phyloP scores from a whole-genome alignment of 1,284 basidiomycete species.

The Pterula multifida region DNA sequence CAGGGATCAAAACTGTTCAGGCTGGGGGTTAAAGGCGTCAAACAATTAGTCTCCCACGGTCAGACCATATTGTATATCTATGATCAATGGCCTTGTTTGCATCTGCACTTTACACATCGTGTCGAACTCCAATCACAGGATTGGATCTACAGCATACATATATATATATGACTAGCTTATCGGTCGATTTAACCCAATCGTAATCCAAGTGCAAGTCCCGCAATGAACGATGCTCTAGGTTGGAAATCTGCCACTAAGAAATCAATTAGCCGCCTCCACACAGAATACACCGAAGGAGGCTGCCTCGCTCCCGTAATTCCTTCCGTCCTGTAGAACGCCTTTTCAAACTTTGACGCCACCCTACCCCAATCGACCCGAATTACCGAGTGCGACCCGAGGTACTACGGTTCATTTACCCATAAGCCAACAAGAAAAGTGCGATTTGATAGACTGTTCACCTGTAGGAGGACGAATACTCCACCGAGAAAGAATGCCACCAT shows the following conservation, averaged over 20 bases:
- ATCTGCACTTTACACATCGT: too few species aligned
- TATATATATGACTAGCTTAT: slow-evolving; percentile 4
- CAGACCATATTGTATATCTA: too few species aligned
- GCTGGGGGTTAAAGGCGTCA: too few species aligned
- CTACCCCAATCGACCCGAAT: slow-evolving; percentile 73
- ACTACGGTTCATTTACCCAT: too few species aligned
- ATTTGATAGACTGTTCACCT: slow-evolving; percentile 42
- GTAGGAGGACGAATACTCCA: slow-evolving; percentile 76
- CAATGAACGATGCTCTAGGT: slow-evolving; percentile 65
- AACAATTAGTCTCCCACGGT: too few species aligned
- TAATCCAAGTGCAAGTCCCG: slow-evolving; percentile 58
- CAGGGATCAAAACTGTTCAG: too few species aligned
- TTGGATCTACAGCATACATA: too few species aligned
- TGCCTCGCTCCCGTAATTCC: slow-evolving; percentile 30
- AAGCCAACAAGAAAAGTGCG: slow-evolving; percentile 7
- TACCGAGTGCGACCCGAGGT: slow-evolving; percentile 58
- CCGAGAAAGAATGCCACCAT: slow-evolving; percentile 76
- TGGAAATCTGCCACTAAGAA: slow-evolving; percentile 94
- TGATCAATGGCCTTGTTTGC: too few species aligned
- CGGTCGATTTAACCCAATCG: slow-evolving; percentile 37
- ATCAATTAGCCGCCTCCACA: slow-evolving; percentile 67
- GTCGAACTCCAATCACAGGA: too few species aligned
- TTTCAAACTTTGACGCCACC: slow-evolving; percentile 57
- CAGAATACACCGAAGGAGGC: slow-evolving; percentile 50
- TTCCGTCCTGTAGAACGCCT: slow-evolving; percentile 56